A percentile compares a stretch with the other conserved stretches of the same genome.
Conservation (phyloP, 805 yeast genomes). For the Saturnispora zaruensis region DNA sequence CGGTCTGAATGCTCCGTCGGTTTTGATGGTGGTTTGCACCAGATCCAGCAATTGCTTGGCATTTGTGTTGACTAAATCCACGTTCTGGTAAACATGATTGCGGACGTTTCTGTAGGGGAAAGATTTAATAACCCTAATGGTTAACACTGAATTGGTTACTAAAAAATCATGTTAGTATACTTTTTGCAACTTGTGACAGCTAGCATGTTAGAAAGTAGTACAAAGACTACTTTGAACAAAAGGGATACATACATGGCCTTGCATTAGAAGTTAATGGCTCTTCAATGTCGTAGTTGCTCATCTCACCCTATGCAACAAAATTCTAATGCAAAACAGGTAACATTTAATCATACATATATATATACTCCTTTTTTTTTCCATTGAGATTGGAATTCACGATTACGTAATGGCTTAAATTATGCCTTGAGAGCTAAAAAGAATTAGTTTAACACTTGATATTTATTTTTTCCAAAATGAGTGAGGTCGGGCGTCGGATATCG, state of each 20-base stretch:
- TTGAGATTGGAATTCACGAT: not conserved
- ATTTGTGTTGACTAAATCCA: conserved; percentile 63
- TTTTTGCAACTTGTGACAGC: not conserved
- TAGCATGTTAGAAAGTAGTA: too few species aligned
- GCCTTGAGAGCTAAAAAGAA: not conserved
- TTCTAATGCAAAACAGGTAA: not conserved
- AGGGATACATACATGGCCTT: conserved; percentile 45
- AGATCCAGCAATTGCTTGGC: conserved; percentile 53
- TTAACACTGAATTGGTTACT: conserved; percentile 63
- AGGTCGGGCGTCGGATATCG: not conserved
- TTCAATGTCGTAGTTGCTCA: conserved; percentile 34
- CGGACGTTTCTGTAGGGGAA: conserved; percentile 86
- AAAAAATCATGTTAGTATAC: not conserved
- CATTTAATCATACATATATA: not conserved
- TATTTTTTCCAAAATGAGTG: not conserved
- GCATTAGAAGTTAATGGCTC: conserved; percentile 78
- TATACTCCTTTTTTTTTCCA: not conserved
- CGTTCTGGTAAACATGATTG: conserved; percentile 58
- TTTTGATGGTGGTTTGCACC: conserved; percentile 36
- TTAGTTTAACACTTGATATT: not conserved
- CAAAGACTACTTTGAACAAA: too few species aligned
- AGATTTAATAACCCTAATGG: conserved; percentile 81
- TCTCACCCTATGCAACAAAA: not conserved
- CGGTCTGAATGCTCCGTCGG: conserved; percentile 67
- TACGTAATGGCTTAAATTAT: not conserved